These are phyloP conservation scores for Mallotus japonicus DNA, from an alignment of 441 rosid genomes.

Conservation along the genomic window DNA sequence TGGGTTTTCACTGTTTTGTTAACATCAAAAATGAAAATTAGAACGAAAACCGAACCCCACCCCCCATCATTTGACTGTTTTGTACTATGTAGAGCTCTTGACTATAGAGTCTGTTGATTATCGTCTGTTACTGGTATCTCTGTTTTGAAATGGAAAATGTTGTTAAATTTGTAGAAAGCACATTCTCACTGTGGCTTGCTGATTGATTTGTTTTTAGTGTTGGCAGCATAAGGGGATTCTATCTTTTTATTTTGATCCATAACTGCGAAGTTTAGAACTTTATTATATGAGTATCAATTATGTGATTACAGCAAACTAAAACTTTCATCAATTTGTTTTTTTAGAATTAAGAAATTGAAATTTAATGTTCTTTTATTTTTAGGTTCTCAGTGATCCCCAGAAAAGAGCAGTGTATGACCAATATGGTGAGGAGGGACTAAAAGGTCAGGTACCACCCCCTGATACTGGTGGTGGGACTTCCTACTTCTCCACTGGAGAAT, in stretches of 20 bases:
- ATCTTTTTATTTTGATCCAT: neutral
- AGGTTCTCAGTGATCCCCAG: constrained; percentile 85
- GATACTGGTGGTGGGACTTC: constrained; percentile 51
- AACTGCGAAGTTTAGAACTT: neutral
- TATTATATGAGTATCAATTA: neutral
- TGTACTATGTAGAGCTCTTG: too few species aligned
- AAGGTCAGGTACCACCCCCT: constrained; percentile 72
- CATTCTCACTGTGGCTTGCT: neutral
- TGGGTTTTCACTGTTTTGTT: neutral
- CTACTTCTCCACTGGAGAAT: constrained; percentile 55
- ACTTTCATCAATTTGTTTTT: neutral
- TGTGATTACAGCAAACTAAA: neutral
- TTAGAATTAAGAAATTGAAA: neutral
- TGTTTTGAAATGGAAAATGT: neutral
- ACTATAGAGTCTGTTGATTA: neutral
- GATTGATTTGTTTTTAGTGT: neutral
- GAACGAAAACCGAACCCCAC: too few species aligned
- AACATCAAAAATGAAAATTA: neutral
- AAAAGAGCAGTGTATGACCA: constrained; percentile 77
- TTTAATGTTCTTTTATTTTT: neutral
- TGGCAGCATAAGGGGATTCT: neutral
- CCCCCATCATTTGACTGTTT: neutral
- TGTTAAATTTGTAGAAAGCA: neutral
- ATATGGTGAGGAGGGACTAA: constrained; percentile 83
- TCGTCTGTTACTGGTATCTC: neutral